Conservation (phyloP, 176 grass and related monocot genomes). For the Pontederia paniculata region DNA sequence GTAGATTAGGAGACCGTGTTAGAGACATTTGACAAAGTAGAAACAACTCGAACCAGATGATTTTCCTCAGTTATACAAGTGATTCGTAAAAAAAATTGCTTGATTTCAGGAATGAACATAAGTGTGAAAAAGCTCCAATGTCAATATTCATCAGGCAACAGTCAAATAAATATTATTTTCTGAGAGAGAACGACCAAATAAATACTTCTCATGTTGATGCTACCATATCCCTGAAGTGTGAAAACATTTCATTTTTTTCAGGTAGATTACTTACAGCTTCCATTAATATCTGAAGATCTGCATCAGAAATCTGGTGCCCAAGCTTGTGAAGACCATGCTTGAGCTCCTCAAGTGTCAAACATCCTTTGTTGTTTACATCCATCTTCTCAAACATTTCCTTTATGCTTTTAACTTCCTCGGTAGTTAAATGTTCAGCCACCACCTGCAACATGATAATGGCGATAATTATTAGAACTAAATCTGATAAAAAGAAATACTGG, state of each 20-base stretch:
- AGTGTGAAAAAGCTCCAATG: too few species aligned
- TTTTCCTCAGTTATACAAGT: too few species aligned
- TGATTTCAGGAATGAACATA: too few species aligned
- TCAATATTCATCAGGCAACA: too few species aligned
- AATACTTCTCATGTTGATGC: neutral
- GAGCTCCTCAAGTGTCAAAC: constrained; percentile 5
- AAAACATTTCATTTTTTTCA: neutral
- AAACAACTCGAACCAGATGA: too few species aligned
- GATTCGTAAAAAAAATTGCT: too few species aligned
- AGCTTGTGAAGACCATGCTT: constrained; percentile 11
- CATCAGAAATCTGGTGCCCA: constrained; percentile 13
- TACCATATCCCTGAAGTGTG: neutral
- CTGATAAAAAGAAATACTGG: neutral
- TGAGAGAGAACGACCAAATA: neutral
- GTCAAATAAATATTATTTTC: too few species aligned
- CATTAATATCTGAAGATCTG: constrained; percentile 16
- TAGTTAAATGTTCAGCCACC: constrained; percentile 19
- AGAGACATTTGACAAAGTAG: too few species aligned
- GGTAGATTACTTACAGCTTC: constrained; percentile 9
- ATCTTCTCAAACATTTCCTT: constrained; percentile 16
- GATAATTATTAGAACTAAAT: neutral
- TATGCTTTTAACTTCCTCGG: constrained; percentile 9
- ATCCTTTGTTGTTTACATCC: constrained; percentile 10
- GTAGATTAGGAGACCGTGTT: too few species aligned
- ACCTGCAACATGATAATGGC: constrained; percentile 1